Evolutionary conservation across 208 protist species (phyloP), one percentile per base, ranked within the genome.

Genomic region (Crithidia sp.): DNA sequence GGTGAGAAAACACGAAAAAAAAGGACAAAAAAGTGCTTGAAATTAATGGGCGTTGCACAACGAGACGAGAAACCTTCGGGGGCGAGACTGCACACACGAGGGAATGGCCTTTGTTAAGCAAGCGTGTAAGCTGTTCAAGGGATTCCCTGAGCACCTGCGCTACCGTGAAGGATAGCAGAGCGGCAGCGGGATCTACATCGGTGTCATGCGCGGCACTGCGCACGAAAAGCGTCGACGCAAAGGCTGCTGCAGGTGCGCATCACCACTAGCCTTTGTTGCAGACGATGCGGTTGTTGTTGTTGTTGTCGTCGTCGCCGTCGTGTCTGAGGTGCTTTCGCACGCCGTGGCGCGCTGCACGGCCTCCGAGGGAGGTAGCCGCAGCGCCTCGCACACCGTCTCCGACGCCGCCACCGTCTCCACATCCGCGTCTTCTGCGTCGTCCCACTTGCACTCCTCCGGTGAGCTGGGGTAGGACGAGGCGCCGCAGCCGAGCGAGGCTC

Each of bases 361-460:
- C 28, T 28, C 28, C 28, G 28, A 28, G 28, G 28, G 28, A 28
- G 28, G 28, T 28, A 28, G 28, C 28, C 28, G 28, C 28, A 28
- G 28, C 28, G 28, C 28, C 28, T 28, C 28, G 28, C 28, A 28
- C 28, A 1, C 28, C 60, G 44, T 28, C 40, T 13, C n/a, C 4
- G 7, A 40, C 16, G 40, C 17, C 16, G 59, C 5, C 28, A 1
- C 28, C 60, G 44, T 28, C 40, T 13, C n/a, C 4, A 58, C 2
- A 3, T 49, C 45, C 45, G 45, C 45, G 45, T 49, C 12, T 7
- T 49, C 45, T 13, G 45, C 45, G 45, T 53, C 54, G 17, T 70
- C 65, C 65, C 65, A 70, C 52, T 17, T 43, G 65, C 61, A 61
- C 8, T 59, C 53, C 5, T 61, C 65, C 10, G 65, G 65, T 4